Base-by-base conservation (phyloP, 1,139 yeast species). In the Meyerozyma sp. region DNA sequence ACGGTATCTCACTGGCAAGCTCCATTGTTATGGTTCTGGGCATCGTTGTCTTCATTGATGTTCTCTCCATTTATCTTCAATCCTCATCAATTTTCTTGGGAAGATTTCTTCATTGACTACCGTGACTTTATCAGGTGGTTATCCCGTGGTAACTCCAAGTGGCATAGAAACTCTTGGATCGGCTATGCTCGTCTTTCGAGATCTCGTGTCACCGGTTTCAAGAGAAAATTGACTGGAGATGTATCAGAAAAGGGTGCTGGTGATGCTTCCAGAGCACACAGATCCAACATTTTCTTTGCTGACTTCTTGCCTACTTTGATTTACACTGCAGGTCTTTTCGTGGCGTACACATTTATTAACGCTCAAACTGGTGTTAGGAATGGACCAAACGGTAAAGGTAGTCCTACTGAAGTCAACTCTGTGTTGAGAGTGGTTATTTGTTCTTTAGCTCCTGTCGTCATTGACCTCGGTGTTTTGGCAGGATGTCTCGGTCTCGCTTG, bases 101-200 rank as follows among this genome's bases (percentile, higher is more conserved):
- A 90, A 66, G 98, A 93, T 70, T 94, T 88, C 81, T 93, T 94
- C 70, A 86, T 93, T 69, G 99, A 93, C 68, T 93, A 94, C 82
- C 87, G 98, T 70, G 98, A 93, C 67, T 93, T 82, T 70, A 88
- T 94, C 62, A 84, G 98, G 74, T 93, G 99, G 99, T 74, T 93
- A 66, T 88, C 96, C 27, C 87, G 98, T 74, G 98, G 98, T 80
- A 94, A 94, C 75, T 85, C 94, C 61, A 89, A 91, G 69, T 93
- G 96, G 93, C 98, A 94, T 73, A 86, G 95, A 77, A 93, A 93
- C 75, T 94, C 98, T 13, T 93, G 99, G 99, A 91, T 94, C 65
- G 98, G 98, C 51, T 93, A 90, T 66, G 87, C 91, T 51, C 84
- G 98, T 70, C 79, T 91, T 72, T 81, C 95, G 16, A 85, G 99